Evolutionary conservation across 352 stramenopile genomes (phyloP).

Genomic region (Phytophthora fragariaefolia): DNA sequence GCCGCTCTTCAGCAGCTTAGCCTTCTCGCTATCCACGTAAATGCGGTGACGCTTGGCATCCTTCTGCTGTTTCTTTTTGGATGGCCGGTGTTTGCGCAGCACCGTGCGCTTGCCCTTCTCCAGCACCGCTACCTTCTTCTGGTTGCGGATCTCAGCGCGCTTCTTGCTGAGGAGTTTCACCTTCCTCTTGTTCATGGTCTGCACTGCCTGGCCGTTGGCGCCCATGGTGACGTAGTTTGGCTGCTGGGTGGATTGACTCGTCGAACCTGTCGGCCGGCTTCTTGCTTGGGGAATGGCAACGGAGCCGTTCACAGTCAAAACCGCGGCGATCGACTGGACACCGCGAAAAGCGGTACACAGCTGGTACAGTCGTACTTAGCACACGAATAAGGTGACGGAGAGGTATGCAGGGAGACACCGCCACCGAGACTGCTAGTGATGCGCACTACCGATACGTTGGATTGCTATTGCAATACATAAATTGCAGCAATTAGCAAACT

Average conservation of each 20-base stretch:
- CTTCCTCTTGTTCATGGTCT: constrained; percentile 89
- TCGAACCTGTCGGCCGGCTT: constrained; percentile 5
- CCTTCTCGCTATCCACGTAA: constrained; percentile 75
- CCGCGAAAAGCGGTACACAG: constrained; percentile 41
- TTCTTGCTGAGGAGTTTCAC: constrained; percentile 89
- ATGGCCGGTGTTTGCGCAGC: constrained; percentile 70
- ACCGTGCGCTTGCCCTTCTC: constrained; percentile 62
- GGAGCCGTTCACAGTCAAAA: constrained; percentile 29
- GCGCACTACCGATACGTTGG: too few relatives aligned
- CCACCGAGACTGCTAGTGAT: too few relatives aligned
- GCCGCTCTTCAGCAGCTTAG: constrained; percentile 77
- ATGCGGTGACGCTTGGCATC: constrained; percentile 82
- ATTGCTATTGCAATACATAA: too few relatives aligned
- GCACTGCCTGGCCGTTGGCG: constrained; percentile 68
- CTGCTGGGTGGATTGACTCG: constrained; percentile 11
- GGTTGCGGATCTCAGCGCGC: constrained; percentile 72
- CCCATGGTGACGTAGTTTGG: constrained; percentile 36
- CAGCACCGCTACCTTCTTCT: constrained; percentile 77
- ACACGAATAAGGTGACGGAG: too few relatives aligned
- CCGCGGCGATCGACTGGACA: constrained; percentile 35
- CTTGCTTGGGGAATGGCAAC: constrained; percentile 29
- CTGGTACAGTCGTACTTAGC: constrained; percentile 43
- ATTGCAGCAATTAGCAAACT: too few relatives aligned
- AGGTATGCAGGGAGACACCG: too few relatives aligned
- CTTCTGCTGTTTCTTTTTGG: constrained; percentile 90